phyloP scores from a whole-genome alignment of 345 rosid species.

The Dipteronia sinensis region DNA sequence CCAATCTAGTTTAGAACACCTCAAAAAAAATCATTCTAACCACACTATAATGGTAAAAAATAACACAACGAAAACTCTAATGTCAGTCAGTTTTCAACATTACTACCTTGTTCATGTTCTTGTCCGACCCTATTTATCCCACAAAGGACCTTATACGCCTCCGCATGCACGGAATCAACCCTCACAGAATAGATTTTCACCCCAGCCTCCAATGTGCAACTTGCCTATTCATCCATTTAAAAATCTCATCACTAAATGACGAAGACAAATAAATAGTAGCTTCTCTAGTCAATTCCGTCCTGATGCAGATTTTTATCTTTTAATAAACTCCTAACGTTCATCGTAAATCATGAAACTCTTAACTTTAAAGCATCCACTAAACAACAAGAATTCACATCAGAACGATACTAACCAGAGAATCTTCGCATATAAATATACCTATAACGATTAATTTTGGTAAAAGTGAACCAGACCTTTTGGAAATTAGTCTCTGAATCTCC shows the following conservation, averaged over 20 bases:
- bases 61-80: background rate
- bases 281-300: no score
- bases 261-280: no score
- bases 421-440: no score
- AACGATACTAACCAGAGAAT: no score
- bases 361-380: background rate
- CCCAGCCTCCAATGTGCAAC: slow-evolving; percentile 50
- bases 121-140: slow-evolving; percentile 42
- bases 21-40: background rate
- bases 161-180: slow-evolving; percentile 45
- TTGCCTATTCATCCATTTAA: slow-evolving; percentile 30
- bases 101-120: slow-evolving; percentile 38
- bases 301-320: no score
- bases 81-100: background rate
- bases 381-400: background rate
- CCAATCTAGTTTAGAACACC: background rate
- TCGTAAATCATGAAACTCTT: no score
- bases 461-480: slow-evolving; percentile 35
- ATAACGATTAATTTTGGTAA: background rate
- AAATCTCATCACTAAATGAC: background rate
- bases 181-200: slow-evolving; percentile 49
- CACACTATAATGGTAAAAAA: background rate
- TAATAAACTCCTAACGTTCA: no score
- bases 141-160: slow-evolving; percentile 44
- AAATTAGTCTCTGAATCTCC: slow-evolving; percentile 49